These are phyloP conservation scores for Fusarium brachygibbosum DNA, from an alignment of 2,329 filamentous ascomycete genomes.

Conservation along the genomic window DNA sequence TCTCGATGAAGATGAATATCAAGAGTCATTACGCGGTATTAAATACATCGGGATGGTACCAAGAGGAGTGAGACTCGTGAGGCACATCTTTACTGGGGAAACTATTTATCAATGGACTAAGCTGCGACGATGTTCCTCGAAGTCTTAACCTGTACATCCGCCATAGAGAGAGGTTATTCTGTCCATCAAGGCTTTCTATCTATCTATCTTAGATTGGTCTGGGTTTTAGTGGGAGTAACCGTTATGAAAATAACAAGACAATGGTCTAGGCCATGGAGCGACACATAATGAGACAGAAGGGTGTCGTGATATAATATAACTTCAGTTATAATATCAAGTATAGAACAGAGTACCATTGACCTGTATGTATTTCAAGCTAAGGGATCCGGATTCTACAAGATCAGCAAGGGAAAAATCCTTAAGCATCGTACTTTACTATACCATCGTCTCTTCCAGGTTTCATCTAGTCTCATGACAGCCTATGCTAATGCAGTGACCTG, in stretches of 20 bases:
- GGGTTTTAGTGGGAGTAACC: too few relatives aligned
- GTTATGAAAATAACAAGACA: neutral
- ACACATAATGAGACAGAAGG: neutral
- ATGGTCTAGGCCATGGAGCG: neutral
- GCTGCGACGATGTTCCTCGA: neutral
- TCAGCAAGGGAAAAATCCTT: neutral
- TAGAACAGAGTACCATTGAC: neutral
- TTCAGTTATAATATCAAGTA: neutral
- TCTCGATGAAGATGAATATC: slow-evolving; percentile 27
- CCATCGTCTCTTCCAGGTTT: slow-evolving; percentile 16
- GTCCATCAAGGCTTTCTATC: neutral
- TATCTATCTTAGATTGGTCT: neutral
- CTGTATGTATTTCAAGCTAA: neutral
- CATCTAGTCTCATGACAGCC: slow-evolving; percentile 20
- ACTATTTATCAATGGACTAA: neutral
- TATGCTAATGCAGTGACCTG: slow-evolving; percentile 13
- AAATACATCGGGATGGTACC: neutral
- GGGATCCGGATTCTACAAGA: neutral
- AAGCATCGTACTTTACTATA: slow-evolving; percentile 16
- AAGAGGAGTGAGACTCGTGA: neutral
- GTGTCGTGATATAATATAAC: neutral
- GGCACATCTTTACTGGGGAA: neutral
- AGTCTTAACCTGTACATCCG: neutral
- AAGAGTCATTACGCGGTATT: slow-evolving; percentile 8
- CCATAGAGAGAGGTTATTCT: neutral